These are phyloP conservation scores for Penicillium mononematosum DNA, from an alignment of 495 filamentous ascomycete species.

Conservation along the genomic window DNA sequence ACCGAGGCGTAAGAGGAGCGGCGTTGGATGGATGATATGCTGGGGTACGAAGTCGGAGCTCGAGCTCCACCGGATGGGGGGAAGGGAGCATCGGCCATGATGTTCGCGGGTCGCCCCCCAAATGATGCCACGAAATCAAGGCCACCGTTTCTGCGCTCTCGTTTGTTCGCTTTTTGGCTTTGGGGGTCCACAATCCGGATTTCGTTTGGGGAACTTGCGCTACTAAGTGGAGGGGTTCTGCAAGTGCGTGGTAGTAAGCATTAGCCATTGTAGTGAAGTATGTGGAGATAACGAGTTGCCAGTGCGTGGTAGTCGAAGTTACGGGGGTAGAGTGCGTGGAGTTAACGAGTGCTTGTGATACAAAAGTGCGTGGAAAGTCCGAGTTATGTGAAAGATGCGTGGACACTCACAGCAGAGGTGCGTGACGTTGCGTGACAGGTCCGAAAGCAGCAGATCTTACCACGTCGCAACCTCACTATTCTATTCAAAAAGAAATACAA, in stretches of 20 bases:
- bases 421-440: slow-evolving; percentile 3
- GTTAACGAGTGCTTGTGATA: background rate
- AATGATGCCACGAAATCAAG: slow-evolving; percentile 7
- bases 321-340: background rate
- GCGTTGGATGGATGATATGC: slow-evolving; percentile 44
- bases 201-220: background rate
- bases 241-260: slow-evolving; percentile 2
- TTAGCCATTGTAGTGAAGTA: too few species aligned
- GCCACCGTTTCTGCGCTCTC: background rate
- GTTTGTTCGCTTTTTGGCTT: background rate
- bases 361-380: background rate
- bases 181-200: background rate
- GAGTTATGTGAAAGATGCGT: background rate
- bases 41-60: slow-evolving; percentile 37
- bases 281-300: background rate
- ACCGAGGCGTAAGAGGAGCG: slow-evolving; percentile 80
- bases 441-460: slow-evolving; percentile 2
- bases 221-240: slow-evolving; percentile 1
- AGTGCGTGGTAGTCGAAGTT: background rate
- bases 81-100: slow-evolving; percentile 49
- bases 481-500: background rate
- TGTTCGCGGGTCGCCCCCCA: slow-evolving; percentile 25
- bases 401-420: background rate
- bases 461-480: background rate
- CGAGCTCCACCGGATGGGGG: slow-evolving; percentile 49